Base-by-base conservation (phyloP, 2,329 filamentous ascomycete species). In the Cadophora sp. region DNA sequence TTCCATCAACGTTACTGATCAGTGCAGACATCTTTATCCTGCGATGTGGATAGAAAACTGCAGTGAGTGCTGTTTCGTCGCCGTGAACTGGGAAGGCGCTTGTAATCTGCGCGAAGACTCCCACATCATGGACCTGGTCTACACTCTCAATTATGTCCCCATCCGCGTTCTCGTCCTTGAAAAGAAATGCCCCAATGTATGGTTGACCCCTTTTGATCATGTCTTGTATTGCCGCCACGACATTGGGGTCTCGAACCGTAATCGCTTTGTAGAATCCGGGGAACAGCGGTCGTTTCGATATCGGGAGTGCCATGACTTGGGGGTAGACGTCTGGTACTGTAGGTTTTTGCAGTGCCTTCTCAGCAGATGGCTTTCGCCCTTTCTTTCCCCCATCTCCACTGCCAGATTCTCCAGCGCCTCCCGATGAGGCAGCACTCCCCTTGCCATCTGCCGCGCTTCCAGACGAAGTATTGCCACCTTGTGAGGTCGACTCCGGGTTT, bases 201-300 rank as follows among this genome's bases (percentile, higher is more conserved):
- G 95, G 96, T 79, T 99, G 96, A 0, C 96, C 96, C 62, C 95
- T 87, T 84, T 97, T 97, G 78, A 98, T 93, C 85, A 97, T 96
- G 77, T 99, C 96, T 66, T 94, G 91, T 72, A 99, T 97, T 24
- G 96, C 96, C 47, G 90, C 89, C 16, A 94, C 91, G 43, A 99
- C 96, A 73, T 96, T 92, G 20, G 92, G 92, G 76, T 99, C 94
- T 77, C 93, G 91, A 73, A 99, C 97, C 3, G 95, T 99, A 73
- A 99, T 96, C 11, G 96, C 95, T 81, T 99, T 99, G 83, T 99
- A 99, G 80, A 98, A 99, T 1, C 96, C 96, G 0, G 96, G 96
- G 80, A 98, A 99, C 14, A 99, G 83, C 13, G 96, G 96, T 62
- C 96, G 87, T 79, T 96, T 94, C 33, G 93, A 92, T 75, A 99